Percentiles rank a stretch among this genome's conserved stretches.
These are phyloP conservation scores for Iberis pinnata DNA, from an alignment of 345 rosid species.

Conservation along the genomic window DNA sequence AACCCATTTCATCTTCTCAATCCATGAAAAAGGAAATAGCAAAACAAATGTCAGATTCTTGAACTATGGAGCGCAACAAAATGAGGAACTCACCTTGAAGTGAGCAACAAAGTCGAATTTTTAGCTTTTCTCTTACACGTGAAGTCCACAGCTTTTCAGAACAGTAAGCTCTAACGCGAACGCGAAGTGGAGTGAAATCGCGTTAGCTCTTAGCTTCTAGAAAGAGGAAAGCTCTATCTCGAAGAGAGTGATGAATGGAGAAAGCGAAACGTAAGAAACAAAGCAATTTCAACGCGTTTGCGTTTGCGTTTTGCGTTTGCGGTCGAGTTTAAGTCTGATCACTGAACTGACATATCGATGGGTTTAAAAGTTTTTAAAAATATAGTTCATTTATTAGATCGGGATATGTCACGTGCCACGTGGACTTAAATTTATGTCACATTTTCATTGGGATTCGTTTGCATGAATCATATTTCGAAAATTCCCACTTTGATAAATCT, in stretches of 20 bases:
- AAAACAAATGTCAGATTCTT: background rate
- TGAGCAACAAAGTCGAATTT: constrained; percentile 1
- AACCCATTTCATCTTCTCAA: background rate
- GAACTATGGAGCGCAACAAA: too few species aligned
- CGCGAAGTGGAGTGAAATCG: background rate
- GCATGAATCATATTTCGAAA: background rate
- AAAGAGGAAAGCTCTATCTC: background rate
- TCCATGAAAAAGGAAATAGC: background rate
- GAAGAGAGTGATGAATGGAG: background rate
- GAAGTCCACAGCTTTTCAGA: too few species aligned
- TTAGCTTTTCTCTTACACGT: too few species aligned
- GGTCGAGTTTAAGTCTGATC: constrained; percentile 2
- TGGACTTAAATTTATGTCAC: constrained; percentile 7
- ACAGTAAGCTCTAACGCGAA: constrained; percentile 7
- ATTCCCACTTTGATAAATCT: too few species aligned
- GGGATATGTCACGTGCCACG: constrained; percentile 30
- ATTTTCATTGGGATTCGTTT: constrained; percentile 3
- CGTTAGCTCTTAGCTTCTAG: constrained; percentile 1
- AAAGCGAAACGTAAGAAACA: constrained; percentile 10
- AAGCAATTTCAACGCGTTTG: background rate
- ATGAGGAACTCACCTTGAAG: background rate
- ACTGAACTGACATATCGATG: constrained; percentile 9
- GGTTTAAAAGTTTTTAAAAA: background rate
- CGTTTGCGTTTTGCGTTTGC: constrained; percentile 7
- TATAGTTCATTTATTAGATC: constrained; percentile 13